Base-by-base conservation (phyloP, 208 protist species). In the Borovskyia barvae region DNA sequence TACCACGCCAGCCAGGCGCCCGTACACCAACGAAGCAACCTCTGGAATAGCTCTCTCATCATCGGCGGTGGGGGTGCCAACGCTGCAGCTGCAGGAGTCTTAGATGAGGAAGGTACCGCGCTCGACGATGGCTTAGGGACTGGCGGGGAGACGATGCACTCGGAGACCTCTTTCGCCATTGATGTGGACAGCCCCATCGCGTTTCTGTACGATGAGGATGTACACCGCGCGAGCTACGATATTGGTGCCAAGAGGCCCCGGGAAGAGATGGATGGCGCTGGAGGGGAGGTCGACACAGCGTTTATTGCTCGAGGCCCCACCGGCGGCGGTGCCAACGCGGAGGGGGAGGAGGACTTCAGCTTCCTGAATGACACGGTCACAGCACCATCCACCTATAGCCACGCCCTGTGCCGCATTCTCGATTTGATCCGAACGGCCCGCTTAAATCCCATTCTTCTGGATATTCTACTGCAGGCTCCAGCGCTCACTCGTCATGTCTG, bases 381-480 rank as follows among this genome's bases (percentile, higher is more conserved):
- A 3, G 26, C 48, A 3, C 68, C 80, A 39, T 85, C 73, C 36
- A 43, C 67, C n/a, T 93, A 93, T 61, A 93, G 86, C 39, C 72
- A 88, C 47, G 52, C 86, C n/a, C 66, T 93, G 26, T 90, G 80
- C 60, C 82, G 86, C 17, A 41, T 84, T 26, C 43, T 85, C 24
- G 79, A 85, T 46, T 40, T 86, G 17, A 39, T 80, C 26, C 67
- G 72, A n/a, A 45, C 65, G 15, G 47, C 56, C 11, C 40, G 66
- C 9, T 53, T 78, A 1, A 69, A 74, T 25, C 33, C 49, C 4
- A 40, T 86, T 7, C 46, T 90, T 17, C 33, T 82, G n/a, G 81
- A 93, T 37, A 37, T 83, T 11, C 80, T 93, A 12, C 59, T 90
- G 49, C 82, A 93, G 51, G 80, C 72, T 15, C 86, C 86, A 0